Base-by-base conservation (phyloP, 768 basidiomycete genomes). In the Dacryopinax spathularia region DNA sequence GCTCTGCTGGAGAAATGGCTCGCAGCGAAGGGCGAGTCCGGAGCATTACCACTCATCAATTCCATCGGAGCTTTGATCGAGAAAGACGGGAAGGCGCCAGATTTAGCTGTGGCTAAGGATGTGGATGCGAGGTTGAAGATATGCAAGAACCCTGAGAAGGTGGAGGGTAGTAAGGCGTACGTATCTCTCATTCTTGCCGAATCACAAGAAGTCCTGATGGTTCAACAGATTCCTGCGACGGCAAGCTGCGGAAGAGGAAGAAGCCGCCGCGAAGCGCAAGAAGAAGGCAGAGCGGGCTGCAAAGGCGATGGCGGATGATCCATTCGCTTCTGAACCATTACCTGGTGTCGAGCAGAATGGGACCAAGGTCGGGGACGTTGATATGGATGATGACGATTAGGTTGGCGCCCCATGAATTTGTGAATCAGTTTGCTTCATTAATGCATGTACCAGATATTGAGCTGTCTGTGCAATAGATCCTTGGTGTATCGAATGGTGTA, bases 121-220 rank as follows among this genome's bases (percentile, higher is more conserved):
- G 86, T 98, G 6, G 96, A 99, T 73, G 82, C 87, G 70, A 79
- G 92, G 44, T 77, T 99, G 48, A 86, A 84, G 70, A 70, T 87
- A 35, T 97, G 95, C 78, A 90, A 92, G 72, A 98, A 99, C 70
- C 96, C 96, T 3, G 93, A 95, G 74, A 96, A 94, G 73, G 86
- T 95, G 4, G 84, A 85, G 13, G 93, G 92, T n/a, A 95, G 85
- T 66, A 86, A 83, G 65, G 87, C 89, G 1, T 92, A 87, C 72
- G 72, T 85, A 18, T n/a, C 20, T 29, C 44, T 33, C 29, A 27
- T 34, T 18, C 25, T 39, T 10, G 0, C n/a, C 2, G 1, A 9
- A 27, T 36, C 2, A 34, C 27, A n/a, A n/a, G n/a, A n/a, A n/a
- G 27, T 41, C 10, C 61, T 67, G 31, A 65, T 41, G 18, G 22